These are phyloP conservation scores for Coprinopsis marcescibilis DNA, from an alignment of 768 basidiomycete species.

Conservation along the genomic window DNA sequence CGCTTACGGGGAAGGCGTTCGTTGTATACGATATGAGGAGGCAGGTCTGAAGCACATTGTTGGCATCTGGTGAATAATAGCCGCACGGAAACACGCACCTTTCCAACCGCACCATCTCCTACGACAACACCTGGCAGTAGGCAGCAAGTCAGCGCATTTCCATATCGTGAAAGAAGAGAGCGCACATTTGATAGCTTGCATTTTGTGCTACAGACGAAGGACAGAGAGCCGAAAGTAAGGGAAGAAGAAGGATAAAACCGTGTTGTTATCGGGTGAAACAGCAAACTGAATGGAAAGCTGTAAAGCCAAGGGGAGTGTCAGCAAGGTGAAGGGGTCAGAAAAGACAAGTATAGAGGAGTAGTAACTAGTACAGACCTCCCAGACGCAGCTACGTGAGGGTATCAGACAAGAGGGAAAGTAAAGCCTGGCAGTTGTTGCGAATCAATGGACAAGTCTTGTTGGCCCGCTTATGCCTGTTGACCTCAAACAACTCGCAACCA, in stretches of 20 bases:
- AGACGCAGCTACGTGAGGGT: slow-evolving; percentile 2
- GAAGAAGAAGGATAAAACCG: slow-evolving; percentile 12
- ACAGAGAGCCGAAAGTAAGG: not conserved
- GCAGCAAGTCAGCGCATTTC: slow-evolving; percentile 16
- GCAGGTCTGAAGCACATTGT: slow-evolving; percentile 75
- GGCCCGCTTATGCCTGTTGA: too few relatives aligned
- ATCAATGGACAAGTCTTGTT: too few relatives aligned
- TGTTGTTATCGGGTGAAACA: slow-evolving; percentile 19
- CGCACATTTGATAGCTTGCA: slow-evolving; percentile 93
- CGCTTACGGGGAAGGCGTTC: slow-evolving; percentile 88
- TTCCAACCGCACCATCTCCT: slow-evolving; percentile 97
- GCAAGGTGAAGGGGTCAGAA: slow-evolving; percentile 5
- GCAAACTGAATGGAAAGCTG: slow-evolving; percentile 5
- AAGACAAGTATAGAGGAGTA: slow-evolving; percentile 19
- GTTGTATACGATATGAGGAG: slow-evolving; percentile 99
- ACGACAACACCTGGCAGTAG: slow-evolving; percentile 83
- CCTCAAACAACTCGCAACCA: not conserved
- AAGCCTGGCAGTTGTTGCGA: not conserved
- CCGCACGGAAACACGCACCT: slow-evolving; percentile 47
- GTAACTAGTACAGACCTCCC: not conserved
- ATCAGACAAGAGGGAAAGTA: slow-evolving; percentile 9
- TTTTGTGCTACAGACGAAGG: slow-evolving; percentile 29
- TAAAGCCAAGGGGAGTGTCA: slow-evolving; percentile 13
- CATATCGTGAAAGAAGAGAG: slow-evolving; percentile 14
- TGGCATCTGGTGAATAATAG: not conserved